A percentile compares a stretch with the other conserved stretches of the same genome.
Conservation (phyloP, 164 flowering plant genomes). For the Vitis rotundifolia region DNA sequence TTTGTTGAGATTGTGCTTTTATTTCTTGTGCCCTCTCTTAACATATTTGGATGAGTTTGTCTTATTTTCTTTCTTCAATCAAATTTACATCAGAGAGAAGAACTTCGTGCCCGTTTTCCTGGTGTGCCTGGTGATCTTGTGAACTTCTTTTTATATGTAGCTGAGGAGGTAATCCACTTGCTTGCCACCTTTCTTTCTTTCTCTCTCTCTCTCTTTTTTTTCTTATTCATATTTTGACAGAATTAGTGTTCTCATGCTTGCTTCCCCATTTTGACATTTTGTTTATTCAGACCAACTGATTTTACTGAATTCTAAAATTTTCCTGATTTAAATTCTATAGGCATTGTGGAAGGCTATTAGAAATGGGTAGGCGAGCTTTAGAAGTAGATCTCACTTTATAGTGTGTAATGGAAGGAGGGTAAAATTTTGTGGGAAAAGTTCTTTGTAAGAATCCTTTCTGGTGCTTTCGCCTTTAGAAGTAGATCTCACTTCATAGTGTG, state of each 20-base stretch:
- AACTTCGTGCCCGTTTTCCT: constrained; percentile 94
- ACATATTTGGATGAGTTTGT: not conserved
- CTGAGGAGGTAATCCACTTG: constrained; percentile 81
- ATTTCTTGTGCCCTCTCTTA: not conserved
- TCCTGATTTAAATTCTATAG: too few relatives aligned
- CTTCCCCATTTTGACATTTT: not conserved
- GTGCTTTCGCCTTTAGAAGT: too few relatives aligned
- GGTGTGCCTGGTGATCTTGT: constrained; percentile 99
- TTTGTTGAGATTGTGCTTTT: constrained; percentile 2
- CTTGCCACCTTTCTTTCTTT: not conserved
- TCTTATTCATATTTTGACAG: not conserved
- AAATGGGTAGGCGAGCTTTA: too few relatives aligned
- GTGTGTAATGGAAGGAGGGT: too few relatives aligned
- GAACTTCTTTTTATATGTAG: constrained; percentile 91
- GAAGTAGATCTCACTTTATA: too few relatives aligned
- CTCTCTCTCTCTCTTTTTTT: not conserved
- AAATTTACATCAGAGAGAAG: constrained; percentile 70
- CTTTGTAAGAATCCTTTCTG: too few relatives aligned
- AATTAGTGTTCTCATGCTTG: not conserved
- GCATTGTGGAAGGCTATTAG: too few relatives aligned
- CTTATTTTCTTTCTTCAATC: not conserved
- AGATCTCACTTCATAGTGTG: too few relatives aligned
- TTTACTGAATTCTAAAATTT: too few relatives aligned
- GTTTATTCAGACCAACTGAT: not conserved
- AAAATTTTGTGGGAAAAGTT: too few relatives aligned